Evolutionary conservation across 176 grass and related monocot species (phyloP).

Genomic region (Eremochloa ophiuroides): DNA sequence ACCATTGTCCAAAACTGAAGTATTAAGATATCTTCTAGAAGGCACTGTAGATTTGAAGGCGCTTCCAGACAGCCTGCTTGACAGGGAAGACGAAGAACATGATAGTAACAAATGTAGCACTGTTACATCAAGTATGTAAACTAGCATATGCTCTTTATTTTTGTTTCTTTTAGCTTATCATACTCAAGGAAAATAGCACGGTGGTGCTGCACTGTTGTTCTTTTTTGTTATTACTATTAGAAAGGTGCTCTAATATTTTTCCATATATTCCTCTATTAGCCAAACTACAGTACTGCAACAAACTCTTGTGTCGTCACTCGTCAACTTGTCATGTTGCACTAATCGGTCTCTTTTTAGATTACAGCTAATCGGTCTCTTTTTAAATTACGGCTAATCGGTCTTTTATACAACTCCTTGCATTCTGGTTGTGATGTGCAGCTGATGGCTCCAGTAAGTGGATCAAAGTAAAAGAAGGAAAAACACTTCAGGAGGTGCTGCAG

Average conservation of each 20-base stretch:
- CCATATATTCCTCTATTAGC: not conserved
- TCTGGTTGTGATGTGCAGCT: conserved; percentile 36
- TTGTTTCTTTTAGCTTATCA: conserved; percentile 11
- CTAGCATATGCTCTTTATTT: not conserved
- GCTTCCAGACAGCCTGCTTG: conserved; percentile 44
- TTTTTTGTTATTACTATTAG: not conserved
- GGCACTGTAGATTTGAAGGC: conserved; percentile 44
- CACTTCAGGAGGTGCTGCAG: conserved; percentile 62
- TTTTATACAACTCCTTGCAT: not conserved
- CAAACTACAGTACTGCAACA: not conserved
- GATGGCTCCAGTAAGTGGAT: conserved; percentile 51
- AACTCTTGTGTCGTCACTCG: not conserved
- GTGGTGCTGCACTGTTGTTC: not conserved
- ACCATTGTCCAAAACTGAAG: conserved; percentile 46
- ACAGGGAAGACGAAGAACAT: conserved; percentile 48
- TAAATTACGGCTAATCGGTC: not conserved
- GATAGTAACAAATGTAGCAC: conserved; percentile 2
- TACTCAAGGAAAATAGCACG: not conserved
- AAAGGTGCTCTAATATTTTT: not conserved
- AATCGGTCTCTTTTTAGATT: not conserved
- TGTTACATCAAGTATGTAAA: conserved; percentile 42
- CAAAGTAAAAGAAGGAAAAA: conserved; percentile 69
- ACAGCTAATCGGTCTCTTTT: no score
- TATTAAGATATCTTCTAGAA: conserved; percentile 70
- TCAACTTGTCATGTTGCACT: not conserved